These are phyloP conservation scores for Fusarium verrucosum DNA, from an alignment of 2,329 filamentous ascomycete genomes.

Conservation along the genomic window DNA sequence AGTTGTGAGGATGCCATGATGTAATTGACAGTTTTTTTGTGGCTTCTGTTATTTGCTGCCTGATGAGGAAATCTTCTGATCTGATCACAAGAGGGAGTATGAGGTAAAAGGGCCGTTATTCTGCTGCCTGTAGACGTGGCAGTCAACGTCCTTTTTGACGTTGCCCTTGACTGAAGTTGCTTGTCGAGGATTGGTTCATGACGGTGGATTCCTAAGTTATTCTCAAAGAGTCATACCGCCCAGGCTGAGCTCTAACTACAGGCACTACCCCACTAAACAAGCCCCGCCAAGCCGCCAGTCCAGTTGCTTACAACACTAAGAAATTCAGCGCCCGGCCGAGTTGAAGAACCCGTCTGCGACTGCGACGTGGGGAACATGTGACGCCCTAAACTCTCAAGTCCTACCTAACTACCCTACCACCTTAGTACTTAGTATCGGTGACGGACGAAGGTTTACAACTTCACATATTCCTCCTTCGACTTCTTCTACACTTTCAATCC, in stretches of 20 bases:
- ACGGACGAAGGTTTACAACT: slow-evolving; percentile 24
- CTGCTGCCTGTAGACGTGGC: slow-evolving; percentile 28
- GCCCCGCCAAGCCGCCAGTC: slow-evolving; percentile 29
- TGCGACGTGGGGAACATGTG: slow-evolving; percentile 44
- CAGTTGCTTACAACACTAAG: slow-evolving; percentile 24
- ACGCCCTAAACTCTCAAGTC: slow-evolving; percentile 28
- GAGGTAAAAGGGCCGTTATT: slow-evolving; percentile 1
- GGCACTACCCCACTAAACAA: slow-evolving; percentile 29
- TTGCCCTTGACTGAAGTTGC: slow-evolving; percentile 19
- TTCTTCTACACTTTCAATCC: slow-evolving; percentile 12
- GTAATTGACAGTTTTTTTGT: slow-evolving; percentile 1
- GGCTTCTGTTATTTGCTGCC: background rate
- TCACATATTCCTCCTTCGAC: slow-evolving; percentile 13
- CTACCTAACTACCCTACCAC: too few relatives aligned
- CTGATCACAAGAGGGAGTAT: background rate
- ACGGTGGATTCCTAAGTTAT: slow-evolving; percentile 17
- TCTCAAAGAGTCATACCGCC: slow-evolving; percentile 39
- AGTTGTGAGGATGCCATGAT: slow-evolving; percentile 51
- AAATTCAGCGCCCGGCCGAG: slow-evolving; percentile 29
- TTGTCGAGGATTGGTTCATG: slow-evolving; percentile 29
- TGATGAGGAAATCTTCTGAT: background rate
- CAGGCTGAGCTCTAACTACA: too few relatives aligned
- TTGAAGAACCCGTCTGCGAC: slow-evolving; percentile 28
- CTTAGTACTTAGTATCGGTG: too few relatives aligned
- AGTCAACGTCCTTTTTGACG: slow-evolving; percentile 24